Conservation (phyloP, 108 stramenopile species). For the Skeletonema potamos region DNA sequence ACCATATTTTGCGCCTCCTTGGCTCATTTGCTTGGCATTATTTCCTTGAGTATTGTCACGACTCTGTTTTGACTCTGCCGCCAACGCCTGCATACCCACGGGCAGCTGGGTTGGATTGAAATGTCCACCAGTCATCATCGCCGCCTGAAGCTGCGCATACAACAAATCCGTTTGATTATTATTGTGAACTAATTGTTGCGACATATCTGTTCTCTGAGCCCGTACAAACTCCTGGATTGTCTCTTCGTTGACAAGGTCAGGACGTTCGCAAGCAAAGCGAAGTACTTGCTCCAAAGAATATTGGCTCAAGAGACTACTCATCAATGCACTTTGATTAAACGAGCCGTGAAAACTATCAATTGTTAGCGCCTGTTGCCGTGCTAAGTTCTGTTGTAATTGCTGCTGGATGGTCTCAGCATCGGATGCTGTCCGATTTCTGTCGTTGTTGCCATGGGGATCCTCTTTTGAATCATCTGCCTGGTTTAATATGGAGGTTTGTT, state of each 20-base stretch:
- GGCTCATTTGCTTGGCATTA: background rate
- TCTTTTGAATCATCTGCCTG: background rate
- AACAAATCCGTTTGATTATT: background rate
- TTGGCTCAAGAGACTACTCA: background rate
- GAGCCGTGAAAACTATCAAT: background rate
- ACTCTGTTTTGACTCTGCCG: background rate
- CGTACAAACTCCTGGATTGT: background rate
- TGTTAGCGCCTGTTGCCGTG: background rate
- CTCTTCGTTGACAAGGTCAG: background rate
- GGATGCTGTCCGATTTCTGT: background rate
- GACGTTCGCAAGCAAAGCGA: background rate
- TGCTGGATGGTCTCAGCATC: background rate
- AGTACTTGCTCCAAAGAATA: constrained; percentile 2
- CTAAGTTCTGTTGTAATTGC: background rate
- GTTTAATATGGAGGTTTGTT: background rate
- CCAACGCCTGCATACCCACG: background rate
- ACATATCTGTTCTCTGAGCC: background rate
- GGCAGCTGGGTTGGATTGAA: background rate
- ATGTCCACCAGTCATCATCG: constrained; percentile 3
- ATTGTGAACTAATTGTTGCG: background rate
- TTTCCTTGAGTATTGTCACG: background rate
- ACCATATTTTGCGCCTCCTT: background rate
- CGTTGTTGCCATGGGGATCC: background rate
- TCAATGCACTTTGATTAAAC: background rate
- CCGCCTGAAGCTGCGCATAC: background rate